Evolutionary conservation across 768 basidiomycete genomes (phyloP).

Genomic region (Paxillus involutus): DNA sequence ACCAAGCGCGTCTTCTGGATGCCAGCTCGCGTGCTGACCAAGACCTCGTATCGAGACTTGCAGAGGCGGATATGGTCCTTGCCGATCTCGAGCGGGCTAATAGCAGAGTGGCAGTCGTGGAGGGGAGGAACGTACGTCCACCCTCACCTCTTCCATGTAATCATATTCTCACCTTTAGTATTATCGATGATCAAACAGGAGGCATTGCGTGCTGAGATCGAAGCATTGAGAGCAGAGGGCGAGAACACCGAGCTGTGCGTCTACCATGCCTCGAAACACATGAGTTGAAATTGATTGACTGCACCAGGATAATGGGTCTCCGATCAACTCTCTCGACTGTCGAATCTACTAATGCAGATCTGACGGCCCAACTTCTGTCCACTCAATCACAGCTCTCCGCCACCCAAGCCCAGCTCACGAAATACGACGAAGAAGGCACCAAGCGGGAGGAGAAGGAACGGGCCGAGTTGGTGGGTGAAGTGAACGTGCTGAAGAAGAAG

Average conservation of each 20-base stretch:
- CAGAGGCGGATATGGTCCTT: slow-evolving; percentile 93
- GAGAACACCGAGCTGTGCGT: slow-evolving; percentile 69
- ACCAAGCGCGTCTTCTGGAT: slow-evolving; percentile 89
- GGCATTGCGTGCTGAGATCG: slow-evolving; percentile 93
- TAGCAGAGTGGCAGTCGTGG: slow-evolving; percentile 86
- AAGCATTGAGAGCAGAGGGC: slow-evolving; percentile 78
- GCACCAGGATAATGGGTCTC: slow-evolving; percentile 35
- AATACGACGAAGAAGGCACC: slow-evolving; percentile 10
- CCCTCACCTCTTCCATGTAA: neutral
- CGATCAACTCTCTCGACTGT: slow-evolving; percentile 73
- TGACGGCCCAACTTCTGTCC: slow-evolving; percentile 14
- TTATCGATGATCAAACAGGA: slow-evolving; percentile 50
- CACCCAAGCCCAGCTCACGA: slow-evolving; percentile 18
- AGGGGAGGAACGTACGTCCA: slow-evolving; percentile 80
- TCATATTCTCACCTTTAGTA: too few species aligned
- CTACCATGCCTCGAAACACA: neutral
- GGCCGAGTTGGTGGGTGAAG: slow-evolving; percentile 52
- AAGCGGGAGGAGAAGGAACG: slow-evolving; percentile 19
- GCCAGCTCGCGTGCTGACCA: slow-evolving; percentile 93
- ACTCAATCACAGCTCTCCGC: slow-evolving; percentile 19
- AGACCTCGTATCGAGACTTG: slow-evolving; percentile 85
- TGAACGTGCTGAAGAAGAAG: slow-evolving; percentile 65
- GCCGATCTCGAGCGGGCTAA: slow-evolving; percentile 96
- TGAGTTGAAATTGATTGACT: neutral
- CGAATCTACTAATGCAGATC: slow-evolving; percentile 50